Conservation (phyloP, 805 yeast genomes). For the Schizosaccharomyces lindneri region DNA sequence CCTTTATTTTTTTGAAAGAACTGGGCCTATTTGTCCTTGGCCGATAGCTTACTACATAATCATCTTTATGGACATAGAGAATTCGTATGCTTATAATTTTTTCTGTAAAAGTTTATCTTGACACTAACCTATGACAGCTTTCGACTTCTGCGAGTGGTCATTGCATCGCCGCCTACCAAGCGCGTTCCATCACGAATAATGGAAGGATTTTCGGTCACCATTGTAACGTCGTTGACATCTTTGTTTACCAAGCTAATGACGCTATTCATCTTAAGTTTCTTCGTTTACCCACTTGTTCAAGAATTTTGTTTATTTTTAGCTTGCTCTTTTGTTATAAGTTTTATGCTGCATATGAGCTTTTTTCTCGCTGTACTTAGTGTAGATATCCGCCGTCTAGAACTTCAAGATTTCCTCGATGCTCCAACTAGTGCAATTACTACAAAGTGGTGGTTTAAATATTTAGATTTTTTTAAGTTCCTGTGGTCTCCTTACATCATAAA, state of each 20-base stretch:
- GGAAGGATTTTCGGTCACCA: not conserved
- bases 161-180: slow-evolving; percentile 7
- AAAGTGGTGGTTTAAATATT: not conserved
- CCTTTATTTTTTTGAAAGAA: not conserved
- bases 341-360: slow-evolving; percentile 35
- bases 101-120: not conserved
- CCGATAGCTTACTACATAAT: not conserved
- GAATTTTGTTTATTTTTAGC: slow-evolving; percentile 23
- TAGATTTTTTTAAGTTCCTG: not conserved
- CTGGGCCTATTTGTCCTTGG: not conserved
- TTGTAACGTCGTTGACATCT: not conserved
- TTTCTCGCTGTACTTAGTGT: slow-evolving; percentile 40
- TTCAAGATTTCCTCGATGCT: slow-evolving; percentile 19
- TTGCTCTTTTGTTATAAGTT: slow-evolving; percentile 30
- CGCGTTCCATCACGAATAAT: slow-evolving; percentile 4
- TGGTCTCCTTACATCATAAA: not conserved
- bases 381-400: slow-evolving; percentile 39
- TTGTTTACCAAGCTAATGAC: not conserved
- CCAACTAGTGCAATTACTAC: too few relatives aligned
- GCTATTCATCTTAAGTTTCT: slow-evolving; percentile 4
- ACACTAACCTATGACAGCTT: not conserved
- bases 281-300: not conserved
- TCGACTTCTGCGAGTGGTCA: slow-evolving; percentile 7
- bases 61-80: not conserved
- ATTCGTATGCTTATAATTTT: not conserved